Conservation (phyloP, 2,329 filamentous ascomycete genomes). For the Pseudocercospora macadamiae region DNA sequence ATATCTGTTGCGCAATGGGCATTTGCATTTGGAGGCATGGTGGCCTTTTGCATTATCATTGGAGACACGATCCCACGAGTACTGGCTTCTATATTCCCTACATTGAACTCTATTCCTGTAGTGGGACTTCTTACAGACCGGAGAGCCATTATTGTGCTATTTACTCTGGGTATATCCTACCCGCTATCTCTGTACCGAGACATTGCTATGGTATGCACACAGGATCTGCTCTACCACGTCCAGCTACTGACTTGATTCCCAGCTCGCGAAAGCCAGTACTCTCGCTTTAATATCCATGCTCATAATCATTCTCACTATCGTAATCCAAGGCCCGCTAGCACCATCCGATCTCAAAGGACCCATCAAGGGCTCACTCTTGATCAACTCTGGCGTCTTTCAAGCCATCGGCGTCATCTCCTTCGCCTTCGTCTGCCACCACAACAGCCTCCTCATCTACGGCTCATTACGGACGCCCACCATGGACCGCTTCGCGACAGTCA, state of each 20-base stretch:
- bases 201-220: conserved; percentile 78
- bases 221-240: not conserved
- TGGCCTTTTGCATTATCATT: conserved; percentile 96
- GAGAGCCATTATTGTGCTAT: conserved; percentile 82
- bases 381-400: conserved; percentile 89
- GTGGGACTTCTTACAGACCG: conserved; percentile 81
- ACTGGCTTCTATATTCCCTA: conserved; percentile 78
- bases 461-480: conserved; percentile 92
- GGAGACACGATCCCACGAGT: conserved; percentile 96
- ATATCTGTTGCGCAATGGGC: conserved; percentile 94
- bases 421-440: conserved; percentile 83
- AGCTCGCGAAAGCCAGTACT: conserved; percentile 95
- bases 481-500: conserved; percentile 90
- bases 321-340: conserved; percentile 79
- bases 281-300: conserved; percentile 91
- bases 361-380: conserved; percentile 70
- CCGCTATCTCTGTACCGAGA: conserved; percentile 92
- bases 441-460: conserved; percentile 95
- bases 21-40: conserved; percentile 98
- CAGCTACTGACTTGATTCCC: conserved; percentile 12
- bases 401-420: conserved; percentile 98
- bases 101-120: conserved; percentile 70
- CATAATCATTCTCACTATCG: conserved; percentile 83
- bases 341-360: conserved; percentile 72
- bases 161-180: conserved; percentile 82